Conservation (phyloP, 1,139 yeast species). For the Keqinozyma sinolaborantium region DNA sequence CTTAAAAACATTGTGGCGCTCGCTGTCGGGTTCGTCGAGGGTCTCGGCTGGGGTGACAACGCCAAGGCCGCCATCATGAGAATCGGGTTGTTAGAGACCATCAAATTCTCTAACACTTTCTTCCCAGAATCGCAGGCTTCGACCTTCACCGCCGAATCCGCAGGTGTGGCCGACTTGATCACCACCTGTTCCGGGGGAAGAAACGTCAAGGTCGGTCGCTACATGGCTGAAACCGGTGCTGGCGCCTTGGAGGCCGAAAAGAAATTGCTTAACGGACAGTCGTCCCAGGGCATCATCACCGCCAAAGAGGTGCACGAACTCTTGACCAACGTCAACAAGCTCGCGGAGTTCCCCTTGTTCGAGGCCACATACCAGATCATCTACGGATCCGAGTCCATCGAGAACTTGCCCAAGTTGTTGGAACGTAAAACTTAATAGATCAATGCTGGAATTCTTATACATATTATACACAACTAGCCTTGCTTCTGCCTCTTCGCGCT, state of each 20-base stretch:
- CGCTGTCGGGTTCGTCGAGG: constrained; percentile 49
- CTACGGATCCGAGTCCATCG: constrained; percentile 39
- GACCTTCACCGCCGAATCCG: constrained; percentile 45
- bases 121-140: constrained; percentile 38
- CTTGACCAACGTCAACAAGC: constrained; percentile 28
- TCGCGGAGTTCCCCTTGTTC: constrained; percentile 41
- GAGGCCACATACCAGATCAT: constrained; percentile 48
- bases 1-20: constrained; percentile 46
- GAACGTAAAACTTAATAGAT: constrained; percentile 13
- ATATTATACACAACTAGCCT: not conserved
- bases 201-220: constrained; percentile 46
- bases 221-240: constrained; percentile 45
- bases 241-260: constrained; percentile 42
- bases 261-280: constrained; percentile 45
- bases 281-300: constrained; percentile 49
- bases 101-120: constrained; percentile 37
- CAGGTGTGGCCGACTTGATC: constrained; percentile 51
- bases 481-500: constrained; percentile 2
- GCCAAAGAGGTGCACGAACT: constrained; percentile 48
- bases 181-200: constrained; percentile 51
- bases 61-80: constrained; percentile 51
- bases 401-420: constrained; percentile 39
- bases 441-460: constrained; percentile 2
- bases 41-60: constrained; percentile 50
- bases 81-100: constrained; percentile 42